phyloP scores from a whole-genome alignment of 768 basidiomycete species.

The Collybiopsis confluens region DNA sequence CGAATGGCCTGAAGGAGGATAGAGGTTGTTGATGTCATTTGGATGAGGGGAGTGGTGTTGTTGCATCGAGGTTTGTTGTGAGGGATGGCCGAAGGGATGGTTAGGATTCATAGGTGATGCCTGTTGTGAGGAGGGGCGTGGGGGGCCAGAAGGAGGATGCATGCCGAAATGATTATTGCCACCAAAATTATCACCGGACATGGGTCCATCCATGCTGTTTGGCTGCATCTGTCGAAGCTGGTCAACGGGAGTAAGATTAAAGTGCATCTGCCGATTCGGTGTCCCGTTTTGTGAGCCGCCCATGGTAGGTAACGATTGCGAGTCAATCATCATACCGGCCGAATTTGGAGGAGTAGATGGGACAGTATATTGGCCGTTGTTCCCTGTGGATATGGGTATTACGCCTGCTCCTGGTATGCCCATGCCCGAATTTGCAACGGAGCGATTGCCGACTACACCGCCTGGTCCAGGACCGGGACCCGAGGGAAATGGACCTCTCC shows the following conservation, averaged over 20 bases:
- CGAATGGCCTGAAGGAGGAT: slow-evolving; percentile 20
- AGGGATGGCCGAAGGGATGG: not conserved
- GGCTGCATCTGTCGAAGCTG: slow-evolving; percentile 54
- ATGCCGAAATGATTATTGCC: slow-evolving; percentile 23
- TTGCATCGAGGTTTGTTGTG: slow-evolving; percentile 6
- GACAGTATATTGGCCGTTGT: slow-evolving; percentile 32
- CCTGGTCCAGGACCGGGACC: not conserved
- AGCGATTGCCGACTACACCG: not conserved
- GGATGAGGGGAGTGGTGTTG: slow-evolving; percentile 43
- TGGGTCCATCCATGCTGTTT: not conserved
- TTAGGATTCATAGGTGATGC: not conserved
- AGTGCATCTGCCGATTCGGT: slow-evolving; percentile 32
- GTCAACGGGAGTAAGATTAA: slow-evolving; percentile 61
- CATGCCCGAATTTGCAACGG: not conserved
- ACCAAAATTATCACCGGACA: not conserved
- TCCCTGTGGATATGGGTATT: slow-evolving; percentile 13
- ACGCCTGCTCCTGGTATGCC: not conserved
- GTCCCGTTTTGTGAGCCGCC: slow-evolving; percentile 34
- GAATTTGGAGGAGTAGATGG: slow-evolving; percentile 44
- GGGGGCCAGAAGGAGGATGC: slow-evolving; percentile 31
- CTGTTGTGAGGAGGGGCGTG: not conserved
- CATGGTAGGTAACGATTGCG: slow-evolving; percentile 35
- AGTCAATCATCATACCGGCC: slow-evolving; percentile 33
- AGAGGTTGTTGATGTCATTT: slow-evolving; percentile 32
- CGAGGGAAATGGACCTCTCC: slow-evolving; percentile 18